Base-by-base conservation (phyloP, 305 asterid genomes). In the Lippia alba region DNA sequence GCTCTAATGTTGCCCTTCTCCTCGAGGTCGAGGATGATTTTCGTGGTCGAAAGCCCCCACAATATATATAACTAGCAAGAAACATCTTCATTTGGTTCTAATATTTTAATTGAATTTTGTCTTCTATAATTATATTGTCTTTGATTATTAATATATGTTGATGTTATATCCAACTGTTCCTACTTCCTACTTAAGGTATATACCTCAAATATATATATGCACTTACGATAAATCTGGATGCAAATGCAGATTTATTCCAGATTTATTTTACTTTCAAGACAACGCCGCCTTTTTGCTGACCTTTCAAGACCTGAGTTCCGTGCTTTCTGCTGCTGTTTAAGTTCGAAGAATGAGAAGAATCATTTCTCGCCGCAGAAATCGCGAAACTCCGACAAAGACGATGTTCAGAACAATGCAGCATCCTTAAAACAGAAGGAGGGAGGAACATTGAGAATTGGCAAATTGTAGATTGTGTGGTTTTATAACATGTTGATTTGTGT, bases 391-490 rank as follows among this genome's bases (percentile, higher is more conserved):
- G 41, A 51, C 15, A 53, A 34, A 40, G 44, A 64, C 67, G 68
- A 46, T 64, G 65, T 54, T 36, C 14, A 66, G 66, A 66, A 65
- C 64, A 72, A 74, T 71, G 44, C 79, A 40, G 40, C 63, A 76
- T 76, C 67, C 64, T 68, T 65, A 70, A 48, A 24, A 72, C 40
- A 74, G 70, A 71, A 67, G 24, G 69, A 61, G 56, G 69, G 64
- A 53, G 69, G 16, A 71, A 67, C 45, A 64, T 17, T 68, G 70
- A 41, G 75, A 53, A n/a, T 55, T 74, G 48, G 51, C 41, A 59
- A 67, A 45, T 51, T 73, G 78, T 71, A 78, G 81, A 68, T 71
- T 79, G 68, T 24, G 30, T 79, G 79, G 79, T 57, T 71, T 36
- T 69, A 62, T 74, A 36, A 63, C 32, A 19, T 73, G 51, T 45